Base-by-base conservation (phyloP, 2,329 filamentous ascomycete genomes). In the Botryotinia calthae region DNA sequence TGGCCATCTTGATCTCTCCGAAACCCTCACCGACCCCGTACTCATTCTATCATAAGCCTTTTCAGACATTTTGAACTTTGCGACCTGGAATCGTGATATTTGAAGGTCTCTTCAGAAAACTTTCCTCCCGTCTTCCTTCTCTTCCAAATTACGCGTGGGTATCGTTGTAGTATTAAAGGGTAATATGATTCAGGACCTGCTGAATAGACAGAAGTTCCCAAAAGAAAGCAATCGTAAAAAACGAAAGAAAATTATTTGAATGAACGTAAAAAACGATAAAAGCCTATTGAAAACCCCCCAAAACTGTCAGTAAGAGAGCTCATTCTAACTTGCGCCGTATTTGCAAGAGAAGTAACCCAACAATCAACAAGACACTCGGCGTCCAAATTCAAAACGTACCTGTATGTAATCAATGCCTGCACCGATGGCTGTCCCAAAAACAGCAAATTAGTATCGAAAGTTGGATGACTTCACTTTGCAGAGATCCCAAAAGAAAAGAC, bases 1-100 rank as follows among this genome's bases (percentile, higher is more conserved):
- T 75, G 93, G 93, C 90, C 92, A 94, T 91, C 93, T 88, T 81
- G 92, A 89, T 80, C 93, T 86, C 84, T 95, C 93, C 74, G 89
- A 87, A 73, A 84, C 85, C 81, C 84, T 86, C 79, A 84, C 80
- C 70, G 78, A 79, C n/a, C 75, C 76, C 51, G 73, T 74, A 73
- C 77, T 79, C 72, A 68, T 77, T 73, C 78, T 77, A 40, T 76
- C 70, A 67, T 75, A 79, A 56, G 70, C 72, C 44, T 78, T 79
- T 31, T 76, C 72, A 34, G 73, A 75, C 78, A 78, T 80, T 42
- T 63, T 64, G 40, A 54, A 59, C 42, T 28, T 64, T 74, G 72
- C 75, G 75, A 80, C 76, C 67, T 78, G 73, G 75, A 77, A 77
- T 76, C 76, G 76, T 75, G 69, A 76, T 74, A 73, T 63, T 6